These are phyloP conservation scores for Daldinia concentrica DNA, from an alignment of 495 filamentous ascomycete genomes.

Conservation along the genomic window DNA sequence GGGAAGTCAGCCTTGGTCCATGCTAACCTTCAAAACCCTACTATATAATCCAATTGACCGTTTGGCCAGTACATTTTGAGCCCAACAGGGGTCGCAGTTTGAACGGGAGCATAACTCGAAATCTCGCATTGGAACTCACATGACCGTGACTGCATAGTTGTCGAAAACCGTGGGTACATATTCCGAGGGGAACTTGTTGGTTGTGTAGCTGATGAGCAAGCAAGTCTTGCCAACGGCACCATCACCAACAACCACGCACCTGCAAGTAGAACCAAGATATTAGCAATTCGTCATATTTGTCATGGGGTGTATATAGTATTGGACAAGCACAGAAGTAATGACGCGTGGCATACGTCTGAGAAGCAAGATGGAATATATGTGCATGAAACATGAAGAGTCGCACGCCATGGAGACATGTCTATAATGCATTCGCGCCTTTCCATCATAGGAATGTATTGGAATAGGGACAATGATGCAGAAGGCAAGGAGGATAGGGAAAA, in stretches of 20 bases:
- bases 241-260: conserved; percentile 98
- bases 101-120: not conserved
- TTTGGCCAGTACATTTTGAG: not conserved
- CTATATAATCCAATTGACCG: conserved; percentile 28
- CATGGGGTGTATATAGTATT: conserved; percentile 1
- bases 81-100: conserved; percentile 1
- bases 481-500: conserved; percentile 7
- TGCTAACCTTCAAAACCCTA: conserved; percentile 3
- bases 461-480: conserved; percentile 12
- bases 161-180: conserved; percentile 99
- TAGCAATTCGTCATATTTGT: conserved; percentile 14
- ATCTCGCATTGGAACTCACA: conserved; percentile 70
- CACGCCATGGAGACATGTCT: conserved; percentile 17
- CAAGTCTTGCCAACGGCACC: conserved; percentile 99
- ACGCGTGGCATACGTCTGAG: conserved; percentile 27
- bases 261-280: conserved; percentile 49
- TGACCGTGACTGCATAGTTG: conserved; percentile 99
- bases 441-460: not conserved
- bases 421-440: conserved; percentile 29
- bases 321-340: conserved; percentile 1
- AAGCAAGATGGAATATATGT: conserved; percentile 4
- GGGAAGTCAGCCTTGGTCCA: conserved; percentile 36
- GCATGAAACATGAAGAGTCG: conserved; percentile 38
- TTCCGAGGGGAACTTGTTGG: conserved; percentile 99
- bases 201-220: conserved; percentile 98